A percentile compares a stretch with the other conserved stretches of the same genome.
These are phyloP conservation scores for Talaromyces stipitatus DNA, from an alignment of 495 filamentous ascomycete species.

Conservation along the genomic window DNA sequence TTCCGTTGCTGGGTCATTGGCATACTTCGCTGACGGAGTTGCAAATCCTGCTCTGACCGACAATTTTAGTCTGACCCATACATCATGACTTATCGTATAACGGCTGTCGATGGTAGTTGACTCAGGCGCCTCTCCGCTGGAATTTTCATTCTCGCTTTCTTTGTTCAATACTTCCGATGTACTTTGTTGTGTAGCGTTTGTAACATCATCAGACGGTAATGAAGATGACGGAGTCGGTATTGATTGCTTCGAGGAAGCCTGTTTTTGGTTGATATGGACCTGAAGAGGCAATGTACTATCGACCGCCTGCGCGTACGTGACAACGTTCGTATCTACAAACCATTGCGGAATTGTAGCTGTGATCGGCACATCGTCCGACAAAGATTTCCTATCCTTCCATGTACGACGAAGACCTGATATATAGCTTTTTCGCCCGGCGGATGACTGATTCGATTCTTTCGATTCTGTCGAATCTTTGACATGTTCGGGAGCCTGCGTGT, in stretches of 20 bases:
- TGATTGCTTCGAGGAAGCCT: not conserved
- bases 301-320: slow-evolving; percentile 21
- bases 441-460: slow-evolving; percentile 8
- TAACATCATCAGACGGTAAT: slow-evolving; percentile 6
- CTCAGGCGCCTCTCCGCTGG: slow-evolving; percentile 12
- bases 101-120: slow-evolving; percentile 14
- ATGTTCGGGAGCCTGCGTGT: slow-evolving; percentile 9
- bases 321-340: slow-evolving; percentile 31
- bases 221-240: not conserved
- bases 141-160: slow-evolving; percentile 11
- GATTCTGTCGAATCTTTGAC: slow-evolving; percentile 1
- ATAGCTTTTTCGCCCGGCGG: slow-evolving; percentile 24
- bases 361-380: slow-evolving; percentile 13
- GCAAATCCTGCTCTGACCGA: slow-evolving; percentile 34
- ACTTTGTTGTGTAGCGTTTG: not conserved
- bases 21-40: slow-evolving; percentile 32
- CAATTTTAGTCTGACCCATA: slow-evolving; percentile 34
- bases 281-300: slow-evolving; percentile 1
- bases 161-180: not conserved
- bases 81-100: slow-evolving; percentile 27
- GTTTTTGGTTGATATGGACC: not conserved
- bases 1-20: slow-evolving; percentile 41
- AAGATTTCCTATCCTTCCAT: slow-evolving; percentile 24
- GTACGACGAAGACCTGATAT: slow-evolving; percentile 33
- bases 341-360: slow-evolving; percentile 27